A percentile compares a stretch with the other conserved stretches of the same genome.
Conservation (phyloP, 2,329 filamentous ascomycete genomes). For the Scedosporium apiospermum region DNA sequence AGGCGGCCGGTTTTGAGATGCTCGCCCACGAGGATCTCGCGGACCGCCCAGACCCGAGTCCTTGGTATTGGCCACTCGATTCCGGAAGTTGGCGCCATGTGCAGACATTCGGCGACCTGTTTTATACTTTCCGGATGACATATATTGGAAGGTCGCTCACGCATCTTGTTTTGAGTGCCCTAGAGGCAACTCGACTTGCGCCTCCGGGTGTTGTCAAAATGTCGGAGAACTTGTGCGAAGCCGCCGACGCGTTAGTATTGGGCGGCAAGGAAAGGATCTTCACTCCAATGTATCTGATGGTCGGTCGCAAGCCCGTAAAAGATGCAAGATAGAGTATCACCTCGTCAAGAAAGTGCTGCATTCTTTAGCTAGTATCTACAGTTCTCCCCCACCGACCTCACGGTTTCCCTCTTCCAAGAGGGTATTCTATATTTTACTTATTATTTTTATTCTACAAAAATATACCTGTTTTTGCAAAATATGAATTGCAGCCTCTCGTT, state of each 20-base stretch:
- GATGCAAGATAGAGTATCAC: too few relatives aligned
- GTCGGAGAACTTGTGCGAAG: constrained; percentile 73
- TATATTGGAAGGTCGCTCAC: constrained; percentile 66
- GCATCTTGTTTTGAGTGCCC: constrained; percentile 64
- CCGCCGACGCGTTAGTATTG: constrained; percentile 76
- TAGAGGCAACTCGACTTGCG: constrained; percentile 68
- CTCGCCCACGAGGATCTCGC: constrained; percentile 81
- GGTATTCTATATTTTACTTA: too few relatives aligned
- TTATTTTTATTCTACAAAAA: too few relatives aligned
- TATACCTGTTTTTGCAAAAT: too few relatives aligned
- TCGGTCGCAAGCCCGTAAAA: constrained; percentile 66
- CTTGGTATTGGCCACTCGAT: constrained; percentile 84
- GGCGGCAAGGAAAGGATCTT: constrained; percentile 87
- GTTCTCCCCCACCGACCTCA: too few relatives aligned
- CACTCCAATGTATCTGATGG: constrained; percentile 97
- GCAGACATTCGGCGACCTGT: constrained; percentile 64
- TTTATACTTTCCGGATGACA: constrained; percentile 83
- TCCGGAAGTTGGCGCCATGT: constrained; percentile 79
- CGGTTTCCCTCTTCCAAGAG: too few relatives aligned
- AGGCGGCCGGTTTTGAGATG: constrained; percentile 78
- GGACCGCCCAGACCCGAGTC: constrained; percentile 61
- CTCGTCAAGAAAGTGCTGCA: too few relatives aligned
- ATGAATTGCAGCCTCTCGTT: too few relatives aligned
- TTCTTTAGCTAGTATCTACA: too few relatives aligned
- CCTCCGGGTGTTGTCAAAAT: constrained; percentile 86